Evolutionary conservation across 805 yeast genomes (phyloP).

Genomic region (Saccharomycopsis microspora): DNA sequence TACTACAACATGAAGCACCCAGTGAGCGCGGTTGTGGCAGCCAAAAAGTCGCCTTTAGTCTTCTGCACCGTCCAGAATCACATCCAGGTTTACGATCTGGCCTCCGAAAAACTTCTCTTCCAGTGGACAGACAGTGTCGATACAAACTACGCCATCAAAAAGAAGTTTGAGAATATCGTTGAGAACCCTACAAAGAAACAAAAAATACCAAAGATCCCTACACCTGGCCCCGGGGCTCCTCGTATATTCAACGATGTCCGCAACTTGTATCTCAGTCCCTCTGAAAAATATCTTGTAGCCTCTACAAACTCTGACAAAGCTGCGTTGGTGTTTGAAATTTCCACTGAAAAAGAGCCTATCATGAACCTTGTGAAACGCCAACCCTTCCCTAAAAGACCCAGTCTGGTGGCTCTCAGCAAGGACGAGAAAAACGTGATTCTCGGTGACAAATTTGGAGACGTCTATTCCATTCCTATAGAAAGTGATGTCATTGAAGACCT

Average conservation of each 20-base stretch:
- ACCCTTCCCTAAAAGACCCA: conserved; percentile 86
- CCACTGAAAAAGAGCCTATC: conserved; percentile 10
- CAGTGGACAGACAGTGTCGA: conserved; percentile 55
- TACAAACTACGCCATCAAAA: conserved; percentile 31
- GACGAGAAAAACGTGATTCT: conserved; percentile 45
- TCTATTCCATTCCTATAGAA: conserved; percentile 46
- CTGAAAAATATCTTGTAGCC: conserved; percentile 46
- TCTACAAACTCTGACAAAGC: conserved; percentile 82
- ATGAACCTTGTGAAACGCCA: conserved; percentile 52
- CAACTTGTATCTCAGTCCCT: conserved; percentile 40
- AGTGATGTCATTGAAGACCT: conserved; percentile 12
- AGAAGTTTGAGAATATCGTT: conserved; percentile 33
- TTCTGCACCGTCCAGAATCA: conserved; percentile 49
- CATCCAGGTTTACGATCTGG: conserved; percentile 38
- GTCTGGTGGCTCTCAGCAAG: conserved; percentile 52
- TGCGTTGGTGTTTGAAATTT: conserved; percentile 45
- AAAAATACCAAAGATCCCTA: conserved; percentile 38
- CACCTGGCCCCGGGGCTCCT: conserved; percentile 62
- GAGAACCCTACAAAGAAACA: conserved; percentile 23
- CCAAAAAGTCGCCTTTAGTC: conserved; percentile 32
- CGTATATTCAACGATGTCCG: conserved; percentile 43
- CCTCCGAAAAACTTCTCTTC: conserved; percentile 34
- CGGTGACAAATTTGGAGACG: conserved; percentile 97
- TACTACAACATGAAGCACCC: conserved; percentile 49
- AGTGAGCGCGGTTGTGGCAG: conserved; percentile 44